These are phyloP conservation scores for Podospora didyma DNA, from an alignment of 495 filamentous ascomycete genomes.

Conservation along the genomic window DNA sequence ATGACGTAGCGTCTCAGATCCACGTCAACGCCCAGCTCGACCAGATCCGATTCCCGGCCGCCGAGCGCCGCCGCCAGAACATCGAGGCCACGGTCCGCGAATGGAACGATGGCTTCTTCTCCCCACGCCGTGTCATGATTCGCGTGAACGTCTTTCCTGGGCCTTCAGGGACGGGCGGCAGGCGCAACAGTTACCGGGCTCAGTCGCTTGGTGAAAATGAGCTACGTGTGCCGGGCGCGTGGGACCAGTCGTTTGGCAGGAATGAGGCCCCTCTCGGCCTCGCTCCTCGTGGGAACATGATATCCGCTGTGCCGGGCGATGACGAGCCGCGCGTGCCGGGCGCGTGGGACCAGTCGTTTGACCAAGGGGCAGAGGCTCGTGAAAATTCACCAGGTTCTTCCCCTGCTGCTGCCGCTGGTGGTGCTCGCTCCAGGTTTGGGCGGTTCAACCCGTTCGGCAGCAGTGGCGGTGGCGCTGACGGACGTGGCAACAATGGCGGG, in stretches of 20 bases:
- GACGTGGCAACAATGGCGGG: constrained; percentile 10
- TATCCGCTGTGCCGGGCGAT: no score
- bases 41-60: constrained; percentile 19
- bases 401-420: no score
- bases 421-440: no score
- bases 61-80: constrained; percentile 8
- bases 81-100: constrained; percentile 36
- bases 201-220: no score
- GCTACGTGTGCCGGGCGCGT: no score
- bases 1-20: constrained; percentile 9
- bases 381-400: no score
- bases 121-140: constrained; percentile 31
- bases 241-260: no score
- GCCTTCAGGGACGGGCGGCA: neutral
- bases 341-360: constrained; percentile 21
- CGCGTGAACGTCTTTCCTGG: neutral
- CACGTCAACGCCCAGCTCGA: constrained; percentile 34
- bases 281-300: no score
- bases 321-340: constrained; percentile 16
- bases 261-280: no score
- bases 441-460: neutral
- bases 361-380: neutral
- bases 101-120: constrained; percentile 52
- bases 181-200: no score
- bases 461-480: neutral